Evolutionary conservation across 805 yeast genomes (phyloP), one percentile per base, ranked within the genome.

Genomic region (Saccharomycopsis sp.): DNA sequence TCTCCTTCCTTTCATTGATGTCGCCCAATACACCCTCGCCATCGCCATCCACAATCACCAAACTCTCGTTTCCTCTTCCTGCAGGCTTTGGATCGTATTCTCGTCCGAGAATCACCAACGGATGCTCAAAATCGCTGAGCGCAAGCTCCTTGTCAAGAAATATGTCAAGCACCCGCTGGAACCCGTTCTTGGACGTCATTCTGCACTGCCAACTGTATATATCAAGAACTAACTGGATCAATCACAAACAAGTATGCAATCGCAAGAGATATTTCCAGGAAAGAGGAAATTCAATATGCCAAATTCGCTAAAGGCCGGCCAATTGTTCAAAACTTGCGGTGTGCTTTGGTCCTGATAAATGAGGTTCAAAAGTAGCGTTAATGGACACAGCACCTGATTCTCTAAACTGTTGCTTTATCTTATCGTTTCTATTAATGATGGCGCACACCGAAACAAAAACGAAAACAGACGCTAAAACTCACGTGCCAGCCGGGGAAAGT

Each of bases 131-230:
- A 60, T 78, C 81, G 1, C 70, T 70, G 57, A 77, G 74, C 20
- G 61, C 63, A 1, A 75, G 73, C 63, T 68, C 73, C n/a, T 70
- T 69, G 60, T 75, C 79, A 74, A 77, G 73, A 52, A 77, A 68
- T 56, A 74, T 71, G 53, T 72, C 73, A 7, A 79, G 68, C 41
- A 78, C 74, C 56, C 79, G 64, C 62, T 75, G 75, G 29, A 75
- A 60, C 9, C 77, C 66, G 54, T 50, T 52, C 3, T 29, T 29
- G 37, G 37, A 29, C 37, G 37, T 29, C 37, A 29, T 29, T n/a
- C n/a, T n/a, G n/a, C n/a, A n/a, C n/a, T n/a, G n/a, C n/a, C n/a
- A n/a, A n/a, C n/a, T n/a, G n/a, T n/a, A n/a, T n/a, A n/a, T n/a
- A n/a, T n/a, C n/a, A n/a, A n/a, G n/a, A n/a, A 29, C 37, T 7